Evolutionary conservation across 1,284 basidiomycete genomes (phyloP), one percentile per base, ranked within the genome.

Genomic region (Ceratobasidium sp.): DNA sequence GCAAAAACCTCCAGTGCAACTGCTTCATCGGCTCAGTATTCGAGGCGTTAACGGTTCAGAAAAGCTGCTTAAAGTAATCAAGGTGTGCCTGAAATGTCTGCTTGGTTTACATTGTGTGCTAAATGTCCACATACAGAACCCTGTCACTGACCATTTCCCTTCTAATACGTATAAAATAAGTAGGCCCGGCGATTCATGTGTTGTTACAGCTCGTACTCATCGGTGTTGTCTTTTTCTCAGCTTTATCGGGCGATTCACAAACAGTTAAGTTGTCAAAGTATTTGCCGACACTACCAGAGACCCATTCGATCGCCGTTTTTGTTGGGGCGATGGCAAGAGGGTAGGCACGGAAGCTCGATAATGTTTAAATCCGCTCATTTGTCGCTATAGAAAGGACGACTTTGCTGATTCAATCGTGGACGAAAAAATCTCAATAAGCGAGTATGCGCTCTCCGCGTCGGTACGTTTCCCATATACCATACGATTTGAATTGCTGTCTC

Each of bases 251-350:
- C 71, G 96, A 99, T 78, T 91, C 96, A 0, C 92, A 89, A 4
- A 93, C 92, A 0, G 85, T 93, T 75, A 87, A 93, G 52, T 83
- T 99, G 52, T 93, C 92, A 3, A 84, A 87, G 75, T 98, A 96
- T 82, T 85, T 99, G 34, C 88, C 89, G 0, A 90, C 86, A 0
- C 82, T 95, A 1, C 96, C 97, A 0, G 86, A 91, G 73, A 92
- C 94, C 12, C 94, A 98, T 78, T 91, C 91, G 45, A 84, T 99
- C 73, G 96, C 94, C 14, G 93, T 99, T 65, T 98, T 98, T 79
- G 95, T 99, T 61, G 97, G 97, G 72, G 97, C 97, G 21, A 98
- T 98, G 96, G 96, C 96, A 1, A 85, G 96, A 75, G 96, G 95
- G 80, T 83, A 64, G 74, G 82, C 34, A 55, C 45, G 2, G 21